These are phyloP conservation scores for Trametes versicolor DNA, from an alignment of 1,284 basidiomycete species.

Conservation along the genomic window DNA sequence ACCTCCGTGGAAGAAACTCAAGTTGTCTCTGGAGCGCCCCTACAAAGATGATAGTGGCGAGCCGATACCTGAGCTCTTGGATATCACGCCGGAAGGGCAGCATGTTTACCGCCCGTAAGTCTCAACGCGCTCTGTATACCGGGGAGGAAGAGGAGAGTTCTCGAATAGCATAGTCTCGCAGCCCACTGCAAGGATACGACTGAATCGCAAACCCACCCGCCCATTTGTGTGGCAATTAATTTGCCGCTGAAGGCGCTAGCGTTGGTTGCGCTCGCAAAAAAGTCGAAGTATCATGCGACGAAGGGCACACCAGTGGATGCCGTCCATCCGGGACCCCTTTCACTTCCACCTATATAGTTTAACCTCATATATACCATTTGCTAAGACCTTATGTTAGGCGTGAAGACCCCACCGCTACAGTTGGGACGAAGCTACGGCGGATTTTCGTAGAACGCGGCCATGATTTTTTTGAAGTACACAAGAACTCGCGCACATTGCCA, in stretches of 20 bases:
- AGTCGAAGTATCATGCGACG: too few relatives aligned
- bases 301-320: too few relatives aligned
- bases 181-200: too few relatives aligned
- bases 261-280: too few relatives aligned
- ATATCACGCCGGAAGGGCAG: conserved; percentile 76
- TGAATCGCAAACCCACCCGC: too few relatives aligned
- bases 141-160: too few relatives aligned
- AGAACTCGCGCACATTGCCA: conserved; percentile 38
- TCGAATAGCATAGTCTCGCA: too few relatives aligned
- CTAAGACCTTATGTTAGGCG: conserved; percentile 49
- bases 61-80: conserved; percentile 67
- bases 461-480: conserved; percentile 75
- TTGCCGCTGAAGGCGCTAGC: too few relatives aligned
- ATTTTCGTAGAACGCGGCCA: conserved; percentile 76
- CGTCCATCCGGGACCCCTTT: too few relatives aligned
- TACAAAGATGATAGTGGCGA: conserved; percentile 80
- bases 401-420: conserved; percentile 59
- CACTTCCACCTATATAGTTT: too few relatives aligned
- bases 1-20: conserved; percentile 65
- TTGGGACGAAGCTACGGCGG: conserved; percentile 71
- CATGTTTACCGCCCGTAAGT: conserved; percentile 75
- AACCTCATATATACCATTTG: too few relatives aligned
- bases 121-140: not conserved
- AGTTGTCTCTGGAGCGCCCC: conserved; percentile 75
- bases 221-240: too few relatives aligned